Evolutionary conservation across 1,139 yeast genomes (phyloP).

Genomic region (Zhuliangozyma parablackwelliae): DNA sequence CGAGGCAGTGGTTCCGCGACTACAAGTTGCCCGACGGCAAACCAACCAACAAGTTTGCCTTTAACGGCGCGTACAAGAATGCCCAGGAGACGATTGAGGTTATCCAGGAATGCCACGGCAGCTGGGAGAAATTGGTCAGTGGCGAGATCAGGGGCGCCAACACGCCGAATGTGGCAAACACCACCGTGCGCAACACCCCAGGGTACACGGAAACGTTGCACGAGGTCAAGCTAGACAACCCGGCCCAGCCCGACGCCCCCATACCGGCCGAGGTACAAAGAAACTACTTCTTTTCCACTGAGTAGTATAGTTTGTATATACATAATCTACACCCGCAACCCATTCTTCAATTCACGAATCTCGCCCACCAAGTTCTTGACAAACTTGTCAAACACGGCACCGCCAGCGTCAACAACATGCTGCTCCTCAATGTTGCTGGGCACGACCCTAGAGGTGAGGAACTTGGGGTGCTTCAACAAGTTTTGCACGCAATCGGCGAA

Average conservation of each 20-base stretch:
- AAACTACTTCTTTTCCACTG: conserved; percentile 10
- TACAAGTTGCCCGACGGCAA: conserved; percentile 91
- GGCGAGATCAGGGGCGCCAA: conserved; percentile 49
- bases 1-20: conserved; percentile 87
- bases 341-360: conserved; percentile 52
- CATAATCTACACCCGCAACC: conserved; percentile 16
- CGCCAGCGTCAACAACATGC: conserved; percentile 43
- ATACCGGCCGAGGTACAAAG: conserved; percentile 21
- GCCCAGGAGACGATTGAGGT: conserved; percentile 69
- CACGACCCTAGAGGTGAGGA: conserved; percentile 62
- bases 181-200: conserved; percentile 58
- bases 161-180: conserved; percentile 47
- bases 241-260: conserved; percentile 20
- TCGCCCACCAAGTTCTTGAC: conserved; percentile 50
- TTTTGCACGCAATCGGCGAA: conserved; percentile 60
- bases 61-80: conserved; percentile 75
- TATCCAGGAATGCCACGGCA: conserved; percentile 63
- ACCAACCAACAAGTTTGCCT: conserved; percentile 82
- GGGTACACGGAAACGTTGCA: conserved; percentile 9
- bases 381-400: conserved; percentile 34
- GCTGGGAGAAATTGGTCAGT: conserved; percentile 64
- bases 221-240: conserved; percentile 13
- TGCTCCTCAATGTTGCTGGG: conserved; percentile 67
- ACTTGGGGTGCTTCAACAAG: conserved; percentile 81
- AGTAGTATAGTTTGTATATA: conserved; percentile 1